Conservation (phyloP, 352 stramenopile genomes). For the Hyphochytrium catenoides region DNA sequence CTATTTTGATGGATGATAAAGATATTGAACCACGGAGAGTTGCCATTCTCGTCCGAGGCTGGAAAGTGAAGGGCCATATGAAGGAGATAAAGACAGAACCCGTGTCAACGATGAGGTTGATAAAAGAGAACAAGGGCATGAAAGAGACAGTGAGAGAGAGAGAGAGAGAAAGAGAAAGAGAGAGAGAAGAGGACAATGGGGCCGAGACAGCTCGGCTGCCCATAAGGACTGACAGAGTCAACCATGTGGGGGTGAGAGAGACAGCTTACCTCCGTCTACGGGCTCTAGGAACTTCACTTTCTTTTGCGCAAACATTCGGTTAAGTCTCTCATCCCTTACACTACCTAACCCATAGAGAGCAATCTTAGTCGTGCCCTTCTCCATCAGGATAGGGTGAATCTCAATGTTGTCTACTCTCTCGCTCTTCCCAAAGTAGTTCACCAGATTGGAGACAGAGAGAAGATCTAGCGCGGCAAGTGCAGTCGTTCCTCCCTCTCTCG, state of each 20-base stretch:
- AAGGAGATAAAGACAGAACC: too few species aligned
- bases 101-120: too few species aligned
- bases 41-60: background rate
- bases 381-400: conserved; percentile 80
- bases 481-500: conserved; percentile 48
- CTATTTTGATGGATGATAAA: conserved; percentile 98
- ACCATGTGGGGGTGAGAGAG: too few species aligned
- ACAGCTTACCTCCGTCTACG: too few species aligned
- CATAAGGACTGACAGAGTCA: too few species aligned
- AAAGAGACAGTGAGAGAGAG: too few species aligned
- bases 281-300: conserved; percentile 81
- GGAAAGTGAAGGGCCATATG: too few species aligned
- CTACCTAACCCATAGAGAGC: conserved; percentile 92
- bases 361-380: conserved; percentile 84
- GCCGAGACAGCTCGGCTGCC: too few species aligned
- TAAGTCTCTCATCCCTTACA: conserved; percentile 94
- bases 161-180: too few species aligned
- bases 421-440: conserved; percentile 97
- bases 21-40: conserved; percentile 82
- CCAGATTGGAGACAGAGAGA: conserved; percentile 73
- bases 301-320: conserved; percentile 87
- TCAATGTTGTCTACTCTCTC: conserved; percentile 78
- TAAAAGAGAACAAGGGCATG: too few species aligned
- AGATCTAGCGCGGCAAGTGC: conserved; percentile 86
- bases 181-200: too few species aligned